Evolutionary conservation across 306 rosid species (phyloP).

Genomic region (Calophaca sinica): DNA sequence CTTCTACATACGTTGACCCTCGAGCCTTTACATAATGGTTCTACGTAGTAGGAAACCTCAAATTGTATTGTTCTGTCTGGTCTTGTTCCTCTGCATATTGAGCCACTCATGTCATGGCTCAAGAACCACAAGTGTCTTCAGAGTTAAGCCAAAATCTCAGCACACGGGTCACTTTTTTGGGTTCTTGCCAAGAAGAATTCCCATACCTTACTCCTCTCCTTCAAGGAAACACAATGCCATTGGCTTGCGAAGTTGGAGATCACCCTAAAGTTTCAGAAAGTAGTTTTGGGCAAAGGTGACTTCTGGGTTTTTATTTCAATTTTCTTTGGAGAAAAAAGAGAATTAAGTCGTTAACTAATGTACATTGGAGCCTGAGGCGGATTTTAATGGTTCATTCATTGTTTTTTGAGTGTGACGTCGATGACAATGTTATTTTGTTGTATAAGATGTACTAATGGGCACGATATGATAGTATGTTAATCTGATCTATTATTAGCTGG

Average conservation of each 20-base stretch:
- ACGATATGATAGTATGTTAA: slow-evolving; percentile 5
- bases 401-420: slow-evolving; percentile 43
- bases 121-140: slow-evolving; percentile 61
- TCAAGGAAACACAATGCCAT: slow-evolving; percentile 91
- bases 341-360: slow-evolving; percentile 45
- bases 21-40: slow-evolving; percentile 48
- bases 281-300: slow-evolving; percentile 33
- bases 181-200: slow-evolving; percentile 81
- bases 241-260: slow-evolving; percentile 73
- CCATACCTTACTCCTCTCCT: slow-evolving; percentile 84
- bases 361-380: slow-evolving; percentile 55
- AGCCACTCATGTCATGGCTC: slow-evolving; percentile 52
- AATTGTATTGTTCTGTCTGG: slow-evolving; percentile 47
- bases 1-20: not conserved
- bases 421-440: slow-evolving; percentile 46
- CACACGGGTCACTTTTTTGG: slow-evolving; percentile 77
- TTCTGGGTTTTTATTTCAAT: not conserved
- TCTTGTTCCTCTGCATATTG: slow-evolving; percentile 52
- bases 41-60: slow-evolving; percentile 42
- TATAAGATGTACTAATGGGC: slow-evolving; percentile 43
- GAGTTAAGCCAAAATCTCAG: slow-evolving; percentile 57
- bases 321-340: slow-evolving; percentile 26
- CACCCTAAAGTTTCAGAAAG: slow-evolving; percentile 58
- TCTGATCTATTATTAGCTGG: slow-evolving; percentile 36
- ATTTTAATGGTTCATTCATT: slow-evolving; percentile 46